Percentiles rank a stretch among this genome's conserved stretches.
Evolutionary conservation across 805 yeast species (phyloP).

Genomic region (Kuraishia capsulata): DNA sequence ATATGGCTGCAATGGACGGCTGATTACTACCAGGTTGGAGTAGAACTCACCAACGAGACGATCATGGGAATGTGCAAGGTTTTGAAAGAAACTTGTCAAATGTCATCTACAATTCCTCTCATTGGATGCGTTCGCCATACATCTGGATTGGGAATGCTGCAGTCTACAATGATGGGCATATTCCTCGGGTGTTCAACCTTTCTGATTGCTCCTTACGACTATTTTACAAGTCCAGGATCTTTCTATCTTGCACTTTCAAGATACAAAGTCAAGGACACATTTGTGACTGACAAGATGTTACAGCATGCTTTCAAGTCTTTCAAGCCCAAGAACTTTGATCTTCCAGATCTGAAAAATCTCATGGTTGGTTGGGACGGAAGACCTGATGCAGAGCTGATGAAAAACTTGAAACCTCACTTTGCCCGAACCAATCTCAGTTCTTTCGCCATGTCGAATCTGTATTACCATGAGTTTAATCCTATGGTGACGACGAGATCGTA

Average conservation of each 20-base stretch:
- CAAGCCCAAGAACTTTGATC: slow-evolving; percentile 51
- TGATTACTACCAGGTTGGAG: slow-evolving; percentile 59
- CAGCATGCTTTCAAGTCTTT: slow-evolving; percentile 49
- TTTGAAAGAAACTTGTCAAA: slow-evolving; percentile 84
- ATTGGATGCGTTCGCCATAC: slow-evolving; percentile 84
- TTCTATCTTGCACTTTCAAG: slow-evolving; percentile 66
- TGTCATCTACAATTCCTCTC: slow-evolving; percentile 61
- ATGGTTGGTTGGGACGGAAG: slow-evolving; percentile 76
- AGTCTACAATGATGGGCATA: slow-evolving; percentile 75
- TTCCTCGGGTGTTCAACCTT: slow-evolving; percentile 83
- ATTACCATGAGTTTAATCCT: slow-evolving; percentile 74
- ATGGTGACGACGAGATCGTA: slow-evolving; percentile 79
- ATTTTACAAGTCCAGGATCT: slow-evolving; percentile 61
- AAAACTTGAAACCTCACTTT: slow-evolving; percentile 52
- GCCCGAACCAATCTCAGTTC: slow-evolving; percentile 55
- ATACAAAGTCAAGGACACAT: slow-evolving; percentile 77
- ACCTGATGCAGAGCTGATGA: slow-evolving; percentile 54
- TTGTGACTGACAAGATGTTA: slow-evolving; percentile 77
- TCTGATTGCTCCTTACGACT: slow-evolving; percentile 69
- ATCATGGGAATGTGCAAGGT: slow-evolving; percentile 78
- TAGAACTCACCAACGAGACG: slow-evolving; percentile 47
- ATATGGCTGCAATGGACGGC: slow-evolving; percentile 66
- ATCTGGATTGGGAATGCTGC: slow-evolving; percentile 80
- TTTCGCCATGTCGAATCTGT: slow-evolving; percentile 67
- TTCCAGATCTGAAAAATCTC: slow-evolving; percentile 64